Conservation (phyloP, 2,329 filamentous ascomycete genomes). For the Calonectria hawksworthii region DNA sequence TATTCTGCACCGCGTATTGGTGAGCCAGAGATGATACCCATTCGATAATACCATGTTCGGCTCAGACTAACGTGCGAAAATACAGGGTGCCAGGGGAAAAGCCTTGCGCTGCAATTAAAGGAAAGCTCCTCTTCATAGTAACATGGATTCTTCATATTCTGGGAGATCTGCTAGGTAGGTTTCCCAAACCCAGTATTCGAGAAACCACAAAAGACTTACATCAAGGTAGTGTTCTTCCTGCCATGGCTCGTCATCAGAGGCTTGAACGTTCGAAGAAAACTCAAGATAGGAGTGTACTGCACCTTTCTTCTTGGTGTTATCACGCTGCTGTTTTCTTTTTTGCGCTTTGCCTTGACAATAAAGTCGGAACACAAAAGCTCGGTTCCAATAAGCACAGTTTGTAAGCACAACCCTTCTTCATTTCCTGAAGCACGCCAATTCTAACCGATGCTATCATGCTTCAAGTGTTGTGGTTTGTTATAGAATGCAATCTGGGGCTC, state of each 20-base stretch:
- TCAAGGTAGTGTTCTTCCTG: slow-evolving; percentile 15
- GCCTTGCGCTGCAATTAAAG: neutral
- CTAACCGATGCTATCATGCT: neutral
- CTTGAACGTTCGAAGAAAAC: slow-evolving; percentile 28
- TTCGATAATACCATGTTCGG: neutral
- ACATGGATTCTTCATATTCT: neutral
- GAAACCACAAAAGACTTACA: no score
- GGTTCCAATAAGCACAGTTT: slow-evolving; percentile 32
- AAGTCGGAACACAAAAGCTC: neutral
- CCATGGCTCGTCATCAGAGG: slow-evolving; percentile 19
- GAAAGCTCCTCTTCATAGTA: neutral
- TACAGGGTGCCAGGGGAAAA: neutral
- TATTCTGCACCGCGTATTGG: neutral
- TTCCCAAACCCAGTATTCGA: no score
- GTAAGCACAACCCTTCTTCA: neutral
- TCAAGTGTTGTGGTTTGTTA: slow-evolving; percentile 34
- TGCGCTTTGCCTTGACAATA: slow-evolving; percentile 33
- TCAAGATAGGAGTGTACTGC: slow-evolving; percentile 35
- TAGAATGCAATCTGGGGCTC: slow-evolving; percentile 33
- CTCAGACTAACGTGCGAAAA: neutral
- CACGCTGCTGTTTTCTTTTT: slow-evolving; percentile 34
- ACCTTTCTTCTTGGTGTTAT: slow-evolving; percentile 36
- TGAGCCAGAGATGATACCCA: neutral
- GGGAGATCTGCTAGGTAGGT: slow-evolving; percentile 6
- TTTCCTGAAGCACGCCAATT: neutral